Percentiles rank a stretch among this genome's conserved stretches.
phyloP scores from a whole-genome alignment of 306 rosid genomes.

The Mimosa bimucronata region DNA sequence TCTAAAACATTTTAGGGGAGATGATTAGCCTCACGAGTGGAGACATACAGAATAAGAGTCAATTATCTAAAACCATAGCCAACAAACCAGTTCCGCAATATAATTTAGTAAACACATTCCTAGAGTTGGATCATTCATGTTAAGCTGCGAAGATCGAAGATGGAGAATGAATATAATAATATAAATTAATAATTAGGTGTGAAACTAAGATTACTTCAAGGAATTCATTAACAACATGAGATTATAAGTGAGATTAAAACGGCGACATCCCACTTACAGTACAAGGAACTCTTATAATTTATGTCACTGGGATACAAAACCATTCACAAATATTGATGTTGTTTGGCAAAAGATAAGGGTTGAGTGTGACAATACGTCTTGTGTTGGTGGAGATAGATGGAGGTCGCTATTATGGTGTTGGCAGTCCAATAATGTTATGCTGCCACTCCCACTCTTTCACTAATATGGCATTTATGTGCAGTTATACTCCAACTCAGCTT shows the following conservation, averaged over 20 bases:
- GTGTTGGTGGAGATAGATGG: background rate
- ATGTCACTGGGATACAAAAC: too few relatives aligned
- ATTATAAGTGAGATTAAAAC: too few relatives aligned
- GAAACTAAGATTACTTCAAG: too few relatives aligned
- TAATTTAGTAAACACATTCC: background rate
- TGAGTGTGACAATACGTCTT: background rate
- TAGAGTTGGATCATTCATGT: background rate
- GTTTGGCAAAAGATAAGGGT: background rate
- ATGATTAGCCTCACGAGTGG: background rate
- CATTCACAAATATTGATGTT: too few relatives aligned
- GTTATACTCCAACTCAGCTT: constrained; percentile 70
- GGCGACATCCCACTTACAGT: too few relatives aligned
- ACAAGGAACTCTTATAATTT: too few relatives aligned
- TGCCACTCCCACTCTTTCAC: background rate
- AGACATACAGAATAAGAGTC: background rate
- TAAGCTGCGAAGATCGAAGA: background rate
- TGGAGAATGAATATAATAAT: too few relatives aligned
- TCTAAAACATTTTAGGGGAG: background rate
- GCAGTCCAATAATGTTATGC: constrained; percentile 30
- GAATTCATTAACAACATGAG: too few relatives aligned
- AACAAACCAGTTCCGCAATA: too few relatives aligned
- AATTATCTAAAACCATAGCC: background rate
- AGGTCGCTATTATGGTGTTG: constrained; percentile 14
- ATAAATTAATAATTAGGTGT: too few relatives aligned
- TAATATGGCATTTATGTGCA: constrained; percentile 39